Percentiles rank a stretch among this genome's conserved stretches.
Conservation (phyloP, 495 filamentous ascomycete species). For the Echria macrotheca region DNA sequence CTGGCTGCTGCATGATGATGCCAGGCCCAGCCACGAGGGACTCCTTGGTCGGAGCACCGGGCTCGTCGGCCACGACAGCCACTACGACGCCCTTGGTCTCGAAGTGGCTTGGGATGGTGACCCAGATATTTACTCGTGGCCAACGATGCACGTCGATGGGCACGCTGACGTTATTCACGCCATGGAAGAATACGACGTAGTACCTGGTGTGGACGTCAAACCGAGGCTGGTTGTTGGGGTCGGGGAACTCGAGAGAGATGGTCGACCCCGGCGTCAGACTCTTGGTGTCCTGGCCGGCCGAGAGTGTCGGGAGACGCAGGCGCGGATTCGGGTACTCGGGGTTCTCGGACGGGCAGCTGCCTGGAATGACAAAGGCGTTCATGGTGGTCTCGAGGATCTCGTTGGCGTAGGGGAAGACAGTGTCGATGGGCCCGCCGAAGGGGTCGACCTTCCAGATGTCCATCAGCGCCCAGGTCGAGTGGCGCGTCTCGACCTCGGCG, state of each 20-base stretch:
- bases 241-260: conserved; percentile 37
- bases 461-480: conserved; percentile 47
- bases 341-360: conserved; percentile 45
- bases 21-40: conserved; percentile 35
- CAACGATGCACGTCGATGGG: conserved; percentile 35
- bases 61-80: conserved; percentile 38
- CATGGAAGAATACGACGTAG: conserved; percentile 51
- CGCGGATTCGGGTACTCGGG: conserved; percentile 44
- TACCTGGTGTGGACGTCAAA: conserved; percentile 37
- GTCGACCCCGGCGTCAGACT: conserved; percentile 39
- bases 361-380: conserved; percentile 42
- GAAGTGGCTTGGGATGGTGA: conserved; percentile 41
- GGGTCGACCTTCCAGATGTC: conserved; percentile 46
- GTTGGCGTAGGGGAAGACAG: conserved; percentile 49
- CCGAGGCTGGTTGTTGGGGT: conserved; percentile 33
- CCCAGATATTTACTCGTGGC: conserved; percentile 26
- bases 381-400: conserved; percentile 49
- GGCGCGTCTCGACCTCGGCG: conserved; percentile 44
- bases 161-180: conserved; percentile 38
- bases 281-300: conserved; percentile 30
- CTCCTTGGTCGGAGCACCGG: conserved; percentile 43
- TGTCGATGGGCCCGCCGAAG: conserved; percentile 47
- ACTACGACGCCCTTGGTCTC: conserved; percentile 46
- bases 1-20: conserved; percentile 37
- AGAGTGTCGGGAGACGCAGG: conserved; percentile 38